Conservation (phyloP, 495 filamentous ascomycete genomes). For the Trichoderma gamsii region DNA sequence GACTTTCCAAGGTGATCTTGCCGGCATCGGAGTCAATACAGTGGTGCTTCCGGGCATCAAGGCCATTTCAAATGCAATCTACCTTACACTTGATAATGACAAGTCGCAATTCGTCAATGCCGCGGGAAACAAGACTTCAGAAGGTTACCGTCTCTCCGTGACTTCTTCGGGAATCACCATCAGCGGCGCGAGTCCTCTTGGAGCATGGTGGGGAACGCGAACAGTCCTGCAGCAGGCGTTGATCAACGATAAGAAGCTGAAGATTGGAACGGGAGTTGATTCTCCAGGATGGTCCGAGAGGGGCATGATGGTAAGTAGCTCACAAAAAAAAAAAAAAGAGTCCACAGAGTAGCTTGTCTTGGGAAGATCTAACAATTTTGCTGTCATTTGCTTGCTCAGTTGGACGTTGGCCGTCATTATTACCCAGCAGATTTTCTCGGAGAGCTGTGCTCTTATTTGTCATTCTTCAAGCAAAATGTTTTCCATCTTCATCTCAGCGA, state of each 20-base stretch:
- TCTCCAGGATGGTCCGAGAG: conserved; percentile 43
- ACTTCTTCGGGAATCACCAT: conserved; percentile 30
- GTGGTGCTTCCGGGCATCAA: conserved; percentile 13
- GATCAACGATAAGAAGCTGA: conserved; percentile 29
- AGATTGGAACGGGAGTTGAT: conserved; percentile 32
- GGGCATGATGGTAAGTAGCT: conserved; percentile 36
- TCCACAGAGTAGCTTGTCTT: background rate
- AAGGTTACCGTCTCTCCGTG: conserved; percentile 43
- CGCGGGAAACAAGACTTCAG: conserved; percentile 34
- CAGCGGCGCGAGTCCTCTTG: conserved; percentile 42
- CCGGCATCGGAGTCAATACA: conserved; percentile 18
- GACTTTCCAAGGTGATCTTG: conserved; percentile 41
- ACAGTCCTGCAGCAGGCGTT: conserved; percentile 45
- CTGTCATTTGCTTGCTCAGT: background rate
- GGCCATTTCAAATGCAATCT: background rate
- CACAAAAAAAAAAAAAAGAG: background rate
- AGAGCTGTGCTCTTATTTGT: conserved; percentile 51
- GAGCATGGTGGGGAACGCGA: conserved; percentile 52
- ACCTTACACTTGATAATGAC: conserved; percentile 10
- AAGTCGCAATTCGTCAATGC: conserved; percentile 40
- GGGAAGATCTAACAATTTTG: background rate
- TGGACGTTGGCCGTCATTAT: conserved; percentile 54
- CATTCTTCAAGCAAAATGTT: conserved; percentile 52
- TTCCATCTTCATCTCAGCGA: conserved; percentile 55
- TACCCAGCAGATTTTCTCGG: conserved; percentile 47